Percentiles rank a stretch among this genome's conserved stretches.
Conservation (phyloP, 495 filamentous ascomycete genomes). For the Diplogelasinospora grovesii region DNA sequence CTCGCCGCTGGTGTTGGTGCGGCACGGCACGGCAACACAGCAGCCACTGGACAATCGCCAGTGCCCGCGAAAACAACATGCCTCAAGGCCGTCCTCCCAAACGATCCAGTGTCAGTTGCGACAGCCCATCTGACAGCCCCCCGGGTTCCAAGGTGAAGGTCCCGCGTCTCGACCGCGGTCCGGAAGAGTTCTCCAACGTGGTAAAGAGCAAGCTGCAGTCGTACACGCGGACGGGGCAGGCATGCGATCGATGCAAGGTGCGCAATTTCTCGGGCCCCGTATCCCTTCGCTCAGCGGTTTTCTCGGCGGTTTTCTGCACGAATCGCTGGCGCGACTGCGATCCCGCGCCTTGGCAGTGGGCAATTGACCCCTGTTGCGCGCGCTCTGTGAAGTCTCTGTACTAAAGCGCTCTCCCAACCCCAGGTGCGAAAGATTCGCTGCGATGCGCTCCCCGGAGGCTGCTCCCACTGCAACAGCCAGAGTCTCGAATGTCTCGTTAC, state of each 20-base stretch:
- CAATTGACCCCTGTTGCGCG: not conserved
- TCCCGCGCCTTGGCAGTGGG: no score
- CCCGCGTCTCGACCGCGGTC: constrained; percentile 38
- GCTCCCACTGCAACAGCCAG: constrained; percentile 65
- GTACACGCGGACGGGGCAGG: constrained; percentile 71
- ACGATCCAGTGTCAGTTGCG: constrained; percentile 33
- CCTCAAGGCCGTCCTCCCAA: constrained; percentile 30
- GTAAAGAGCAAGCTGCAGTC: constrained; percentile 58
- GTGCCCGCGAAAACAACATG: constrained; percentile 13
- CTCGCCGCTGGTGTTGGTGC: constrained; percentile 16
- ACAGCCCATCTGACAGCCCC: constrained; percentile 18
- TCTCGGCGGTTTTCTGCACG: no score
- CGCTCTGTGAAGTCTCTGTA: not conserved
- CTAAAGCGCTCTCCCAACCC: constrained; percentile 1
- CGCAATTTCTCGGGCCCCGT: constrained; percentile 22
- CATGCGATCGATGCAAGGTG: constrained; percentile 90
- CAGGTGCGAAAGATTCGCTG: constrained; percentile 81
- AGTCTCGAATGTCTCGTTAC: constrained; percentile 72
- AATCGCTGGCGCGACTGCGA: no score
- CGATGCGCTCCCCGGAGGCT: constrained; percentile 66
- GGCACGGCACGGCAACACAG: constrained; percentile 7
- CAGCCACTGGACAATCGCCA: constrained; percentile 2
- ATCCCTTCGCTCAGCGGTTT: no score
- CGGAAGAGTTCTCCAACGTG: constrained; percentile 60
- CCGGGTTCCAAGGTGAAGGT: constrained; percentile 37